phyloP scores from a whole-genome alignment of 192 early-diverging fungal genomes.

The Gaertneriomyces semiglobifer region DNA sequence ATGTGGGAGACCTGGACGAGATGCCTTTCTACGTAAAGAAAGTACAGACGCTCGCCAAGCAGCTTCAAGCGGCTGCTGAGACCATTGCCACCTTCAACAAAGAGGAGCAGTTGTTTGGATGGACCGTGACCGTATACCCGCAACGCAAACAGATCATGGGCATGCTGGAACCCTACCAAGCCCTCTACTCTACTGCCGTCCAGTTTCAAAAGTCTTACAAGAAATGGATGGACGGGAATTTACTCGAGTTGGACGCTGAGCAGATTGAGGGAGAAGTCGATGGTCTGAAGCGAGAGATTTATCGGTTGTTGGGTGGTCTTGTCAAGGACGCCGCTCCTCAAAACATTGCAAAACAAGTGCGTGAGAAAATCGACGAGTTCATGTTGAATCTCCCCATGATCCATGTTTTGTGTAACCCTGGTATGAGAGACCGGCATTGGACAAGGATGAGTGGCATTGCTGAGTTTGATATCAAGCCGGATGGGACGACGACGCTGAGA shows the following conservation, averaged over 20 bases:
- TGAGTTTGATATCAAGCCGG: constrained; percentile 54
- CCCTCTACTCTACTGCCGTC: constrained; percentile 59
- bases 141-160: constrained; percentile 53
- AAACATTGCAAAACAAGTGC: constrained; percentile 58
- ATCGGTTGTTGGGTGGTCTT: constrained; percentile 51
- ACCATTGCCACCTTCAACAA: constrained; percentile 61
- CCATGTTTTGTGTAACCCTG: constrained; percentile 60
- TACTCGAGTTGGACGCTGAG: constrained; percentile 59
- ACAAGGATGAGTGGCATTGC: constrained; percentile 40
- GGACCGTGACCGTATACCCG: constrained; percentile 57
- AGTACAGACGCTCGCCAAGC: constrained; percentile 55
- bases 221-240: constrained; percentile 62
- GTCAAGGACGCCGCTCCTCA: constrained; percentile 54
- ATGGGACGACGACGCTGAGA: constrained; percentile 45
- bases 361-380: constrained; percentile 64
- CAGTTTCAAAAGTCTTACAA: constrained; percentile 63
- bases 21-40: constrained; percentile 70
- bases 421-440: constrained; percentile 62
- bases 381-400: constrained; percentile 58
- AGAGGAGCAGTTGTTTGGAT: constrained; percentile 63
- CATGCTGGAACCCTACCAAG: constrained; percentile 57
- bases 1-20: constrained; percentile 63
- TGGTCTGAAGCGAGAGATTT: constrained; percentile 58
- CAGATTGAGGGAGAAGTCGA: constrained; percentile 56
- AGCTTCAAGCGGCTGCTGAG: constrained; percentile 50